Percentiles rank a stretch among this genome's conserved stretches.
Conservation (phyloP, 257 asterid genomes). For the Solanum bukasovii region DNA sequence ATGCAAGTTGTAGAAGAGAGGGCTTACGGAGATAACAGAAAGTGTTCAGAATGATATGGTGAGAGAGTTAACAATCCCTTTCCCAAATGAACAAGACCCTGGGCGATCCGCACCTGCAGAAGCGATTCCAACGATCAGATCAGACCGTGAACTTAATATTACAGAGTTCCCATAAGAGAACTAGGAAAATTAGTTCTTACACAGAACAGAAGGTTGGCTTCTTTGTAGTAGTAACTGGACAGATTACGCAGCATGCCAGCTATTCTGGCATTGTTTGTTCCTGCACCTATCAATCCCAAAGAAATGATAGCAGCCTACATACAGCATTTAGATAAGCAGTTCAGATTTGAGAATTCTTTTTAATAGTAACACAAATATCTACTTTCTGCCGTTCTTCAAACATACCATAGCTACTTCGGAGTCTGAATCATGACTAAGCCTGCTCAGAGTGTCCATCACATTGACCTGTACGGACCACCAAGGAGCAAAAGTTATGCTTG, state of each 20-base stretch:
- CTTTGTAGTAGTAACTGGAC: slow-evolving; percentile 94
- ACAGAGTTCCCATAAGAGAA: neutral
- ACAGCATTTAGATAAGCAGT: slow-evolving; percentile 4
- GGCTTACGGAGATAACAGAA: slow-evolving; percentile 74
- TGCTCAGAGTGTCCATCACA: slow-evolving; percentile 98
- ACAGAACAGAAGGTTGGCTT: slow-evolving; percentile 88
- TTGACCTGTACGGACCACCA: slow-evolving; percentile 56
- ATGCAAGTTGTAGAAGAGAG: neutral
- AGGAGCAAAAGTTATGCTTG: slow-evolving; percentile 3
- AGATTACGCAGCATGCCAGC: slow-evolving; percentile 98
- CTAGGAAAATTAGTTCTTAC: slow-evolving; percentile 31
- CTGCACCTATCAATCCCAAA: slow-evolving; percentile 94
- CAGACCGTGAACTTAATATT: neutral
- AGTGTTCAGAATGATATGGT: slow-evolving; percentile 85
- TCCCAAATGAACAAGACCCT: slow-evolving; percentile 89
- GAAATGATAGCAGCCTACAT: slow-evolving; percentile 83
- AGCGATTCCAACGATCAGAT: neutral
- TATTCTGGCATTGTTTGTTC: slow-evolving; percentile 97
- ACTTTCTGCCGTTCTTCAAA: neutral
- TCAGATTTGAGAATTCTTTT: neutral
- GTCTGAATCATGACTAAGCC: slow-evolving; percentile 98
- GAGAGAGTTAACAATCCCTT: slow-evolving; percentile 84
- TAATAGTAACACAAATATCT: neutral
- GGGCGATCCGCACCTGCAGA: slow-evolving; percentile 91
- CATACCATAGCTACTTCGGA: slow-evolving; percentile 92